A percentile compares a stretch with the other conserved stretches of the same genome.
phyloP scores from a whole-genome alignment of 352 stramenopile genomes.

The Pythium rishiriense region DNA sequence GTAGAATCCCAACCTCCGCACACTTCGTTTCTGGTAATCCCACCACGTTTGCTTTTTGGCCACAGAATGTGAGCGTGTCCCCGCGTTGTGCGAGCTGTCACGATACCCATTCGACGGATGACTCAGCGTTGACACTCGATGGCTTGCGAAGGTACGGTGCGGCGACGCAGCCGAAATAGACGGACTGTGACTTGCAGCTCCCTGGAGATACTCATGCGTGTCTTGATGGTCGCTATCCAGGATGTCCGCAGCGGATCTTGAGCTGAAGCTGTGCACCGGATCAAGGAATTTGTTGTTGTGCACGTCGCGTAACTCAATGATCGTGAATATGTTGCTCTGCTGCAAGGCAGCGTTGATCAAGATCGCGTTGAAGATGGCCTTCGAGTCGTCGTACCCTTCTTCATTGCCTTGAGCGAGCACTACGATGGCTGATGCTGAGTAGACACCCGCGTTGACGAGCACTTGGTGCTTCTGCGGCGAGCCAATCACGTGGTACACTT shows the following conservation, averaged over 20 bases:
- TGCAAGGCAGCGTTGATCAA: slow-evolving; percentile 74
- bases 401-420: slow-evolving; percentile 78
- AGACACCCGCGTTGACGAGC: slow-evolving; percentile 73
- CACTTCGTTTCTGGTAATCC: slow-evolving; percentile 31
- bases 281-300: slow-evolving; percentile 86
- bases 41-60: slow-evolving; percentile 45
- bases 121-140: slow-evolving; percentile 22
- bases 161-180: slow-evolving; percentile 11
- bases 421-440: slow-evolving; percentile 77
- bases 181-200: slow-evolving; percentile 3
- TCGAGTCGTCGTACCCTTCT: slow-evolving; percentile 76
- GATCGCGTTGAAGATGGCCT: slow-evolving; percentile 87
- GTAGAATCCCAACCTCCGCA: slow-evolving; percentile 10
- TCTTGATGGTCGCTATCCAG: slow-evolving; percentile 6
- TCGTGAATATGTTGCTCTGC: slow-evolving; percentile 74
- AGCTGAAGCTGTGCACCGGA: slow-evolving; percentile 64
- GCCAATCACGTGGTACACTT: slow-evolving; percentile 81
- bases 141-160: slow-evolving; percentile 20
- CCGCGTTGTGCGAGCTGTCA: slow-evolving; percentile 8
- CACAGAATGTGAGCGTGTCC: slow-evolving; percentile 31
- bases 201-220: slow-evolving; percentile 8
- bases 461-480: slow-evolving; percentile 74
- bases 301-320: slow-evolving; percentile 83
- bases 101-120: slow-evolving; percentile 14
- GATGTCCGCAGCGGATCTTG: slow-evolving; percentile 15